phyloP scores from a whole-genome alignment of 805 yeast species.

The Wickerhamiella cacticola region DNA sequence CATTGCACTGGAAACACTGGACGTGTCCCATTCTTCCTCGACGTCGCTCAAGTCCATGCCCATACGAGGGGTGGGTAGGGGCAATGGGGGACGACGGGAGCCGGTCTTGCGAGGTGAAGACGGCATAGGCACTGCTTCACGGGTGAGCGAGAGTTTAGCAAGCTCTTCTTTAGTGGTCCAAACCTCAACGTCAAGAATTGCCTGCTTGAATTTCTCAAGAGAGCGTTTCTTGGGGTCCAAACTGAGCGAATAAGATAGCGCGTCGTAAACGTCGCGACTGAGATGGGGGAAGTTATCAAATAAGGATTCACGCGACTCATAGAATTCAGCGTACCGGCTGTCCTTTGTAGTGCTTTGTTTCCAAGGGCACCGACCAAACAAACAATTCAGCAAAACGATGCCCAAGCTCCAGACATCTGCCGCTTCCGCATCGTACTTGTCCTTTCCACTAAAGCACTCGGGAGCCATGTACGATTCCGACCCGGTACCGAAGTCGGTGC shows the following conservation, averaged over 20 bases:
- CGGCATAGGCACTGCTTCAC: constrained; percentile 5
- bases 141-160: constrained; percentile 24
- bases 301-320: constrained; percentile 73
- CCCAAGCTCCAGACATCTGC: constrained; percentile 88
- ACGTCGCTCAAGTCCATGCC: background rate
- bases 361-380: constrained; percentile 85
- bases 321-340: constrained; percentile 73
- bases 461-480: constrained; percentile 94
- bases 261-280: constrained; percentile 79
- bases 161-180: constrained; percentile 78
- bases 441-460: constrained; percentile 54
- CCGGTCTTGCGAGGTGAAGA: background rate
- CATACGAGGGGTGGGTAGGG: constrained; percentile 9
- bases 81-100: constrained; percentile 7
- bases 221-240: constrained; percentile 81
- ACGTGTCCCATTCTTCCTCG: constrained; percentile 3
- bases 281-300: constrained; percentile 85
- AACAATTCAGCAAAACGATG: constrained; percentile 64
- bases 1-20: background rate
- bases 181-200: constrained; percentile 46
- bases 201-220: constrained; percentile 45
- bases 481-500: constrained; percentile 74
- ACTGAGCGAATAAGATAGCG: constrained; percentile 61
- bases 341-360: constrained; percentile 69
- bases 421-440: constrained; percentile 59